These are phyloP conservation scores for Neurospora sp. DNA, from an alignment of 2,329 filamentous ascomycete species.

Conservation along the genomic window DNA sequence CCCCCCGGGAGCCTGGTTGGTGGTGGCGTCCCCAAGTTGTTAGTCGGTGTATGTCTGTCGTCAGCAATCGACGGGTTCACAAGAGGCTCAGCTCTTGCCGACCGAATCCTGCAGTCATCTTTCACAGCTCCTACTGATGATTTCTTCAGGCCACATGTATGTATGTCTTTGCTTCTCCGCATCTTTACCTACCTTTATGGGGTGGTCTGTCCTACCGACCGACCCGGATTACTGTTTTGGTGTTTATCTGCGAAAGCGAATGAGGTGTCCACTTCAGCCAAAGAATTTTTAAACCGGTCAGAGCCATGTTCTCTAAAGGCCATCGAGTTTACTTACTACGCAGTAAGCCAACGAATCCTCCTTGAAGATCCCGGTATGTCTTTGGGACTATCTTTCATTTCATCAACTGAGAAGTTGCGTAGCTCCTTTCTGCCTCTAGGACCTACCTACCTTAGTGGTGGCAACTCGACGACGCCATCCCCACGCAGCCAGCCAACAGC, in stretches of 20 bases:
- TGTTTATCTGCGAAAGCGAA: background rate
- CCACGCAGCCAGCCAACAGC: no score
- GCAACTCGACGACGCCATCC: no score
- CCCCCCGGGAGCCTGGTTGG: background rate
- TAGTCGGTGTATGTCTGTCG: background rate
- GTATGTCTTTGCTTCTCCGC: background rate
- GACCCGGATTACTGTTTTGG: background rate
- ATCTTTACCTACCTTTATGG: background rate
- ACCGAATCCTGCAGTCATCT: background rate
- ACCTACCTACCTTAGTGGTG: no score
- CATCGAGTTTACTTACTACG: background rate
- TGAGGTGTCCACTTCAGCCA: background rate
- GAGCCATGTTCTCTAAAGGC: background rate
- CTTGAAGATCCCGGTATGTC: background rate
- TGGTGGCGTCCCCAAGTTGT: background rate
- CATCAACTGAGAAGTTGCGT: no score
- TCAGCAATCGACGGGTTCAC: background rate
- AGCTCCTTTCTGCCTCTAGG: no score
- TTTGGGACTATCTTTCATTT: background rate
- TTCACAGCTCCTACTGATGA: background rate
- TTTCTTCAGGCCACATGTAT: background rate
- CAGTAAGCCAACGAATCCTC: background rate
- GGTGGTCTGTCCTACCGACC: background rate
- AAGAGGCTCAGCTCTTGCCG: background rate
- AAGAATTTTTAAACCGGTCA: background rate